phyloP scores from a whole-genome alignment of 2,329 filamentous ascomycete genomes.

The Beauveria brongniartii region DNA sequence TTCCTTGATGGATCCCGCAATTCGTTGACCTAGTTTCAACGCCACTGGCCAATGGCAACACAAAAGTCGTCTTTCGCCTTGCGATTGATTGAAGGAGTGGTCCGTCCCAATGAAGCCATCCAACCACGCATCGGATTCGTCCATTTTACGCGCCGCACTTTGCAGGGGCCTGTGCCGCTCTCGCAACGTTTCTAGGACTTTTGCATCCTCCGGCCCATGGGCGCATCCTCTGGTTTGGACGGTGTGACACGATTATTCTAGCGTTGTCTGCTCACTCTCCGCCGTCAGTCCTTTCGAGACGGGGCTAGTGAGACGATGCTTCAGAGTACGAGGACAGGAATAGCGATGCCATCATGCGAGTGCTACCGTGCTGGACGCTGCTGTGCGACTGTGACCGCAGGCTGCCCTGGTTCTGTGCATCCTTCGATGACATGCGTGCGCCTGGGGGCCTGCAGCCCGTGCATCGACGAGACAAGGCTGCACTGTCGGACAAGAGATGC shows the following conservation, averaged over 20 bases:
- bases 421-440: not conserved
- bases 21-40: not conserved
- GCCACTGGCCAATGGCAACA: constrained; percentile 8
- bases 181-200: not conserved
- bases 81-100: constrained; percentile 11
- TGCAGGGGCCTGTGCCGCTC: not conserved
- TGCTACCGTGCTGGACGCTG: not conserved
- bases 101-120: constrained; percentile 2
- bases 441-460: not conserved
- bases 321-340: not conserved
- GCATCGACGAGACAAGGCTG: not conserved
- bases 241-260: not conserved
- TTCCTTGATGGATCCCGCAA: constrained; percentile 4
- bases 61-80: not conserved
- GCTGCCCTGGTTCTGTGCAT: not conserved
- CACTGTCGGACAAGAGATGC: not conserved
- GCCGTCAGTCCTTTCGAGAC: not conserved
- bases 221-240: not conserved
- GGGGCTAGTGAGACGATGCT: not conserved
- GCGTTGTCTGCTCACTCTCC: not conserved
- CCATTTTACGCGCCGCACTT: constrained; percentile 9
- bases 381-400: not conserved
- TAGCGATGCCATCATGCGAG: not conserved
- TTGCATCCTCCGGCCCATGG: not conserved
- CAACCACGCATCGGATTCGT: constrained; percentile 9